Conservation (phyloP, 768 basidiomycete species). For the Dacryopinax spathularia region DNA sequence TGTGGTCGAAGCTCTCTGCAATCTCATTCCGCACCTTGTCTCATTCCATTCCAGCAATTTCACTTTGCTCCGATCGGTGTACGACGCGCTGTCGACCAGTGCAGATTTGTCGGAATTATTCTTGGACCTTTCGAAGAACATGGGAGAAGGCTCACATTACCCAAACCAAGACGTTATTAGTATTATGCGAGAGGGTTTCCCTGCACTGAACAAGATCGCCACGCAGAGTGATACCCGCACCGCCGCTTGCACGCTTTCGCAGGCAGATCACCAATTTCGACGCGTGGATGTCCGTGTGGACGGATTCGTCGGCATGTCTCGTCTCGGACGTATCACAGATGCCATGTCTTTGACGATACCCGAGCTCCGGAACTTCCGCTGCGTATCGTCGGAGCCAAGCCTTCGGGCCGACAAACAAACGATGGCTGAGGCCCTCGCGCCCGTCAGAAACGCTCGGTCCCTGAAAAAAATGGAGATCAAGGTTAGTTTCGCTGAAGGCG, state of each 20-base stretch:
- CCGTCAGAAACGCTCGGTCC: background rate
- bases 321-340: too few species aligned
- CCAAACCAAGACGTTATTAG: background rate
- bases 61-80: background rate
- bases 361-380: too few species aligned
- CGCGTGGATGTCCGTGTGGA: too few species aligned
- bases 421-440: background rate
- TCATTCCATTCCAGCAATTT: background rate
- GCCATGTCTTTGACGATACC: too few species aligned
- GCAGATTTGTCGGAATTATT: background rate
- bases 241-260: too few species aligned
- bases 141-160: background rate
- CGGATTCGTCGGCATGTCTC: too few species aligned
- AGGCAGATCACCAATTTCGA: too few species aligned
- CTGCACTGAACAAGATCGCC: too few species aligned
- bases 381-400: too few species aligned
- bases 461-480: background rate
- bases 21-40: background rate
- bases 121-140: background rate
- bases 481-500: background rate
- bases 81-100: background rate
- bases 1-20: background rate
- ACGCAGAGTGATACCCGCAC: too few species aligned
- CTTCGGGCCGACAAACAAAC: background rate
- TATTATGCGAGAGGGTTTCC: background rate